Percentiles rank a stretch among this genome's conserved stretches.
Evolutionary conservation across 495 filamentous ascomycete species (phyloP).

Genomic region (Penicillium herquei): DNA sequence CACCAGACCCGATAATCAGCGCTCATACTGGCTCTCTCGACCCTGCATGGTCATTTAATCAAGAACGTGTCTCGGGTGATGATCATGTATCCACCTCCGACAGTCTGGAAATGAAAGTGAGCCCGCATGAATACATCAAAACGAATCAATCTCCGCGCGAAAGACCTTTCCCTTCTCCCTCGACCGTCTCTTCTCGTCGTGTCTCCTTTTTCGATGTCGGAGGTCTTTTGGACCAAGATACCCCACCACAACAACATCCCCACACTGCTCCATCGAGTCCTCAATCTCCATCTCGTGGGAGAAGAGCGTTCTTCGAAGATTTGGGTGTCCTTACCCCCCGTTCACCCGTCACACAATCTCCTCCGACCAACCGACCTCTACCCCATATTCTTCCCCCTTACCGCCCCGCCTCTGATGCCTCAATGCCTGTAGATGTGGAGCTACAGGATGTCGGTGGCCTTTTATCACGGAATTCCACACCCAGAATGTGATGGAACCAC

Average conservation of each 20-base stretch:
- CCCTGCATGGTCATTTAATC: constrained; percentile 34
- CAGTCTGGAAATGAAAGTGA: constrained; percentile 35
- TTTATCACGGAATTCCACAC: constrained; percentile 16
- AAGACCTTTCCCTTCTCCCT: background rate
- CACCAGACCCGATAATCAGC: constrained; percentile 27
- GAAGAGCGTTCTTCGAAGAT: constrained; percentile 57
- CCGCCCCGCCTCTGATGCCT: constrained; percentile 23
- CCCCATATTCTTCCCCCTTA: constrained; percentile 20
- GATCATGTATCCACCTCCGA: constrained; percentile 27
- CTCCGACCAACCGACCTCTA: background rate
- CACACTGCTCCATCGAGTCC: constrained; percentile 8
- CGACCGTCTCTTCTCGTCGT: constrained; percentile 37
- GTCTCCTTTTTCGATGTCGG: constrained; percentile 74
- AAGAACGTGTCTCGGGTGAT: constrained; percentile 23
- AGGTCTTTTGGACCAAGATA: constrained; percentile 53
- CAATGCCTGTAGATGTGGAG: constrained; percentile 30
- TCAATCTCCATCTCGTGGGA: constrained; percentile 20
- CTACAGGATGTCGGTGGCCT: constrained; percentile 57
- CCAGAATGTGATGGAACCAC: background rate
- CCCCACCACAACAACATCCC: constrained; percentile 12
- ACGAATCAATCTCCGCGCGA: constrained; percentile 28
- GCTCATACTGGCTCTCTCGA: constrained; percentile 30
- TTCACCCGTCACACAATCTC: background rate
- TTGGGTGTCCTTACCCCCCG: constrained; percentile 43
- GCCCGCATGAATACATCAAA: constrained; percentile 38